Conservation (phyloP, 495 filamentous ascomycete species). For the Daldinia concentrica region DNA sequence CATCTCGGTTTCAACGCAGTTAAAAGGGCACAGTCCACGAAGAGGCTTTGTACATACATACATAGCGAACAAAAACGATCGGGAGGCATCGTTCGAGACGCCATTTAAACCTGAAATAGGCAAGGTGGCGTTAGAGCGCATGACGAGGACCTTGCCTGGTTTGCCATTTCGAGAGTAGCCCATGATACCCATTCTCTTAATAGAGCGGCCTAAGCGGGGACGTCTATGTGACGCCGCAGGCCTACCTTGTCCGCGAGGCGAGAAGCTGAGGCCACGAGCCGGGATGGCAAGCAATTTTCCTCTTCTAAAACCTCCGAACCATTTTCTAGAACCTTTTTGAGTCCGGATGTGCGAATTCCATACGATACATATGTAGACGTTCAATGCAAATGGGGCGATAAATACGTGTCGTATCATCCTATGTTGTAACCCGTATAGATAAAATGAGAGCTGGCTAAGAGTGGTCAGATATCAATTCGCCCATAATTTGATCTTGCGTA, state of each 20-base stretch:
- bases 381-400: not conserved
- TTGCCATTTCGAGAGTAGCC: slow-evolving; percentile 23
- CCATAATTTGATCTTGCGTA: not conserved
- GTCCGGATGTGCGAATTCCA: not conserved
- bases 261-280: slow-evolving; percentile 11
- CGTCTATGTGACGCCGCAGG: slow-evolving; percentile 14
- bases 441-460: not conserved
- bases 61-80: slow-evolving; percentile 3
- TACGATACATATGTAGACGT: not conserved
- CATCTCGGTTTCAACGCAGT: slow-evolving; percentile 23
- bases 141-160: slow-evolving; percentile 16
- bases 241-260: slow-evolving; percentile 2
- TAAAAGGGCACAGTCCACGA: not conserved
- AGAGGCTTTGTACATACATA: not conserved
- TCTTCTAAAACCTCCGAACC: slow-evolving; percentile 9
- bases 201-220: slow-evolving; percentile 37
- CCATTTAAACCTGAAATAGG: slow-evolving; percentile 8
- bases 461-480: slow-evolving; percentile 2
- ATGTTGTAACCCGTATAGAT: not conserved
- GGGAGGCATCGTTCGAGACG: slow-evolving; percentile 13
- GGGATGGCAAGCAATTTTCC: slow-evolving; percentile 18
- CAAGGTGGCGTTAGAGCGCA: slow-evolving; percentile 20
- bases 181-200: slow-evolving; percentile 31
- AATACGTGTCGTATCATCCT: not conserved
- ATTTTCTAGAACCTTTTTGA: slow-evolving; percentile 20